Evolutionary conservation across 176 grass and related monocot species (phyloP).

Genomic region (Melocanna baccifera): DNA sequence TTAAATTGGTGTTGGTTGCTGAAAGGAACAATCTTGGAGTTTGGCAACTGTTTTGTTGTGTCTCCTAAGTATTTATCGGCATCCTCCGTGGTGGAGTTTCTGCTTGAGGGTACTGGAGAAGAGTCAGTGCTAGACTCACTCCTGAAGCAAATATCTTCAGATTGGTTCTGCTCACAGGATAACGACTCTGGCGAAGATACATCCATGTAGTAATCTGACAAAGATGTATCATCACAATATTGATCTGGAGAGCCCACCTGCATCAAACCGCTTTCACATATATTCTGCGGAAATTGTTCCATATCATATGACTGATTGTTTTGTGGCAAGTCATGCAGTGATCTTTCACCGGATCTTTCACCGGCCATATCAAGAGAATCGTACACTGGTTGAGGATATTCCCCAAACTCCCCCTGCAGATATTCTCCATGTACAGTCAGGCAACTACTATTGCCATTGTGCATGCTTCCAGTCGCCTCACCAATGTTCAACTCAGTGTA

Average conservation of each 20-base stretch:
- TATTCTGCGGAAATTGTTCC: conserved; percentile 40
- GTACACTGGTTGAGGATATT: conserved; percentile 34
- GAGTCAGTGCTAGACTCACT: conserved; percentile 94
- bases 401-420: conserved; percentile 14
- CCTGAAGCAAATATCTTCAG: conserved; percentile 56
- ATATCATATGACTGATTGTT: conserved; percentile 42
- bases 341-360: conserved; percentile 23
- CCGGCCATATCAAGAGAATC: conserved; percentile 28
- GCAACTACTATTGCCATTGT: conserved; percentile 43
- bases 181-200: conserved; percentile 33
- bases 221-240: conserved; percentile 57
- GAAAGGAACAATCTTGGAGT: conserved; percentile 33
- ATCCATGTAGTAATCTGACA: conserved; percentile 47
- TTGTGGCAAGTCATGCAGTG: conserved; percentile 34
- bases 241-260: conserved; percentile 39
- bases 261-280: conserved; percentile 48
- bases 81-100: conserved; percentile 71
- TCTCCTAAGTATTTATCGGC: conserved; percentile 47
- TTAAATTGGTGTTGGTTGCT: conserved; percentile 36
- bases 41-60: conserved; percentile 43
- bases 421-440: conserved; percentile 43
- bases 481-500: conserved; percentile 31
- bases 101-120: conserved; percentile 75
- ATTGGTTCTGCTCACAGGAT: conserved; percentile 46
- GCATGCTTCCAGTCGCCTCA: conserved; percentile 43